Conservation (phyloP, 441 rosid species). For the Kokia cookei region DNA sequence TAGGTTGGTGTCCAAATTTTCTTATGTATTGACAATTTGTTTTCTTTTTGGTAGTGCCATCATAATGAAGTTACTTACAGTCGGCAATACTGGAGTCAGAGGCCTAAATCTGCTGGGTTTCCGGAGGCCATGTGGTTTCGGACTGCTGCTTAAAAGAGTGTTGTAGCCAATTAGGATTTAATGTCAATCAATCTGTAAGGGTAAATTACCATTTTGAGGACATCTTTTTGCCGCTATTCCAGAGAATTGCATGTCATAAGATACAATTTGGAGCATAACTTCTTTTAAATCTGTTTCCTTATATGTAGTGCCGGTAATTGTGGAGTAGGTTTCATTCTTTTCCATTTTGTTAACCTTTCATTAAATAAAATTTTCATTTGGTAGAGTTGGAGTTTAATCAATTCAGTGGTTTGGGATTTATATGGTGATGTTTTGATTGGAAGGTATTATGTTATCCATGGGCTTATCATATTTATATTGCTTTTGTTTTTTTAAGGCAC, state of each 20-base stretch:
- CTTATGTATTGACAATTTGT: background rate
- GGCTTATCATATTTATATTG: no score
- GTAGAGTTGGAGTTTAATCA: background rate
- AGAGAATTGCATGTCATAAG: background rate
- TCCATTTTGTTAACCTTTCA: background rate
- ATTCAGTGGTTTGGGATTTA: background rate
- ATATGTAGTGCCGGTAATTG: background rate
- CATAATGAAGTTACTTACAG: slow-evolving; percentile 12
- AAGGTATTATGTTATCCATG: no score
- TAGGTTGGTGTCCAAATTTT: background rate
- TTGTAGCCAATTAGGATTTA: background rate
- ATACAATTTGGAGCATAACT: background rate
- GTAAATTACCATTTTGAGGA: background rate
- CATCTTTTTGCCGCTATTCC: background rate
- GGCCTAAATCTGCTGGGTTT: background rate
- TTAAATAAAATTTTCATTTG: background rate
- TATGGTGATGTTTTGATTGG: no score
- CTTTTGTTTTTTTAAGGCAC: no score
- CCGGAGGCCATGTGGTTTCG: background rate
- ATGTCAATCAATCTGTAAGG: background rate
- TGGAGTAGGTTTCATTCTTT: background rate
- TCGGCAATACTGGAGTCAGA: background rate
- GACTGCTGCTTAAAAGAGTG: background rate
- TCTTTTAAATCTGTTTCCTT: background rate
- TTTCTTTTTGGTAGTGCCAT: slow-evolving; percentile 33